These are phyloP conservation scores for Carex parvula DNA, from an alignment of 176 grass and related monocot genomes.

Conservation along the genomic window DNA sequence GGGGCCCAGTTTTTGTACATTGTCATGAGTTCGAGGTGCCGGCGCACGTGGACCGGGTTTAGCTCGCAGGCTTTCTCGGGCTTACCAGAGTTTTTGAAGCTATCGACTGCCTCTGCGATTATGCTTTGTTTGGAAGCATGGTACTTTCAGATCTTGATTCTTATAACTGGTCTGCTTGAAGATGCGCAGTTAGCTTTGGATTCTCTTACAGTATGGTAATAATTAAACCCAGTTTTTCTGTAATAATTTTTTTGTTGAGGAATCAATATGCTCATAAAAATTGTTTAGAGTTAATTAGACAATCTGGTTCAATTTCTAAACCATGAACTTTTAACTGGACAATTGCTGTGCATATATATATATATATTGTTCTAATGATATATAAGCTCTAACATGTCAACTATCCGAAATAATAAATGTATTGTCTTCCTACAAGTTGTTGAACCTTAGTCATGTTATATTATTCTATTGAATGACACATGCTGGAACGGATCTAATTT, in stretches of 20 bases:
- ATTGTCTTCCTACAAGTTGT: no score
- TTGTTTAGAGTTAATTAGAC: not conserved
- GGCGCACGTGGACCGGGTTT: conserved; percentile 46
- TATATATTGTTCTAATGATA: not conserved
- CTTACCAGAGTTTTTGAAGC: conserved; percentile 35
- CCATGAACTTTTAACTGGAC: not conserved
- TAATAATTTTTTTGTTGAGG: not conserved
- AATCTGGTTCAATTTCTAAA: not conserved
- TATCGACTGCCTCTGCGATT: conserved; percentile 41
- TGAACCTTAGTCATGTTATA: no score
- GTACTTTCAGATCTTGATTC: conserved; percentile 56
- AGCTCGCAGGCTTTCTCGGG: conserved; percentile 41
- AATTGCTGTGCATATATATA: not conserved
- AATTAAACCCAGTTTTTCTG: not conserved
- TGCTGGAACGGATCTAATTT: no score
- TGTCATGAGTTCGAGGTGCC: conserved; percentile 32
- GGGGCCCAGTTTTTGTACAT: conserved; percentile 45
- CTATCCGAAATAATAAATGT: no score
- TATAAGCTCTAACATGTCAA: no score
- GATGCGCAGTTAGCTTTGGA: conserved; percentile 61
- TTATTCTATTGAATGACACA: no score
- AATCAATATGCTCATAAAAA: not conserved
- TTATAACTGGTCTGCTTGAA: conserved; percentile 53
- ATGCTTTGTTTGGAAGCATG: conserved; percentile 51
- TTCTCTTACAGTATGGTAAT: conserved; percentile 42